Conservation (phyloP, 148 eudicot species). For the Vaccinium darrowii region DNA sequence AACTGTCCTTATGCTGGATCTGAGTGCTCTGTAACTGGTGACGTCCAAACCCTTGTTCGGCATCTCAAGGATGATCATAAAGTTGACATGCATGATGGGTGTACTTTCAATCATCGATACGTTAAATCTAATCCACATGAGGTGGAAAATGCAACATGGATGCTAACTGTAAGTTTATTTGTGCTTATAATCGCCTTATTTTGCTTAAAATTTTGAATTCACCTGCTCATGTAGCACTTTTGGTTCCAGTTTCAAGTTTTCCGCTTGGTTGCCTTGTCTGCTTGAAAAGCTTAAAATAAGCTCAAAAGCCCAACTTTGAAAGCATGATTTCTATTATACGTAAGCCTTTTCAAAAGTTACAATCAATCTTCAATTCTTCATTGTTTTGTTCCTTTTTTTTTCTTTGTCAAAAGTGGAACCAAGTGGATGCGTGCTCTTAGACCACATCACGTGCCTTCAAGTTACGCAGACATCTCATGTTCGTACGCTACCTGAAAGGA, state of each 20-base stretch:
- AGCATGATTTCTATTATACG: background rate
- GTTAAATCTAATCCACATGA: constrained; percentile 62
- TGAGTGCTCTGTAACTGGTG: constrained; percentile 55
- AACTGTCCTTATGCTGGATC: constrained; percentile 65
- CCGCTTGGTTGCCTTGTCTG: background rate
- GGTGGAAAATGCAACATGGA: constrained; percentile 68
- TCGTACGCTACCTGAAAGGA: background rate
- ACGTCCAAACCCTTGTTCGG: constrained; percentile 41
- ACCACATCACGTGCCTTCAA: background rate
- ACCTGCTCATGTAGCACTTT: background rate
- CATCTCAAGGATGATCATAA: constrained; percentile 60
- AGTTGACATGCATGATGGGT: constrained; percentile 67
- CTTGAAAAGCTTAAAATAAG: background rate
- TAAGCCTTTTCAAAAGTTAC: background rate
- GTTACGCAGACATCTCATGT: background rate
- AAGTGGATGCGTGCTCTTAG: background rate
- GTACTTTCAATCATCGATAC: constrained; percentile 61
- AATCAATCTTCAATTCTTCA: background rate
- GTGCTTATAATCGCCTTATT: background rate
- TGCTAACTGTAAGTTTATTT: constrained; percentile 58
- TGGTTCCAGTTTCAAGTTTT: background rate
- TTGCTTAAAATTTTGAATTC: background rate
- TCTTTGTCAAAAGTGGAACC: background rate
- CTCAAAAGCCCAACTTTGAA: background rate
- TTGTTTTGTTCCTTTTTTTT: background rate